These are phyloP conservation scores for Coemansia sp. DNA, from an alignment of 192 early-diverging fungal species.

Conservation along the genomic window DNA sequence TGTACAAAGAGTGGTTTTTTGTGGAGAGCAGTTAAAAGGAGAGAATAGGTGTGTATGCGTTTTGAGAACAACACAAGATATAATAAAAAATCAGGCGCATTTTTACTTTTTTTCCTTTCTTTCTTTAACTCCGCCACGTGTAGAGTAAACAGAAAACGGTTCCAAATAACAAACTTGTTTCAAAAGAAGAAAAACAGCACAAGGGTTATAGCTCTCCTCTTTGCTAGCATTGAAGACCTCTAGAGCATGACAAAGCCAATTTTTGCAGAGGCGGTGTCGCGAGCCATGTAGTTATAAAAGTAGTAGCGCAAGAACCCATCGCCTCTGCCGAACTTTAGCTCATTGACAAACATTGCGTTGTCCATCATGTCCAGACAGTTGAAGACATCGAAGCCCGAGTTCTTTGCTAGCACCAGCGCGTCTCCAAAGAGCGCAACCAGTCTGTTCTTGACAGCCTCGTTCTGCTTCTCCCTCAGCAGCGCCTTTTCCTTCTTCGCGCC, in stretches of 20 bases:
- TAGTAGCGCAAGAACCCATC: slow-evolving; percentile 96
- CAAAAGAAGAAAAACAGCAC: background rate
- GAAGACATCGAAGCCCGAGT: slow-evolving; percentile 86
- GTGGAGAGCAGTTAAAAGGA: background rate
- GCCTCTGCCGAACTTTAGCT: slow-evolving; percentile 88
- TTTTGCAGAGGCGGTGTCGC: slow-evolving; percentile 64
- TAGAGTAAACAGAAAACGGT: background rate
- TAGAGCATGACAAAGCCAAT: slow-evolving; percentile 91
- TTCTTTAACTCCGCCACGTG: too few relatives aligned
- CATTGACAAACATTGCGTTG: slow-evolving; percentile 76
- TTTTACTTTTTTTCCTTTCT: too few relatives aligned
- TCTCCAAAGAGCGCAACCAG: slow-evolving; percentile 71
- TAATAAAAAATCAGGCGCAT: too few relatives aligned
- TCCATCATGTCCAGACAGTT: slow-evolving; percentile 94
- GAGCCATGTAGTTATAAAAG: slow-evolving; percentile 92
- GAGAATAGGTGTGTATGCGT: slow-evolving; percentile 10
- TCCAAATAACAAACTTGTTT: background rate
- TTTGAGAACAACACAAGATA: too few relatives aligned
- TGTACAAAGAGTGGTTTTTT: background rate
- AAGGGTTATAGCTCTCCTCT: background rate
- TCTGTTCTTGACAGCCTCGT: slow-evolving; percentile 53
- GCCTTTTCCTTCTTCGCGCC: slow-evolving; percentile 51
- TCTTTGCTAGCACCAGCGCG: slow-evolving; percentile 72
- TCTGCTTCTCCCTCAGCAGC: slow-evolving; percentile 33
- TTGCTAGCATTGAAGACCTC: background rate